These are phyloP conservation scores for Tylopilus balloui DNA, from an alignment of 768 basidiomycete species.

Conservation along the genomic window DNA sequence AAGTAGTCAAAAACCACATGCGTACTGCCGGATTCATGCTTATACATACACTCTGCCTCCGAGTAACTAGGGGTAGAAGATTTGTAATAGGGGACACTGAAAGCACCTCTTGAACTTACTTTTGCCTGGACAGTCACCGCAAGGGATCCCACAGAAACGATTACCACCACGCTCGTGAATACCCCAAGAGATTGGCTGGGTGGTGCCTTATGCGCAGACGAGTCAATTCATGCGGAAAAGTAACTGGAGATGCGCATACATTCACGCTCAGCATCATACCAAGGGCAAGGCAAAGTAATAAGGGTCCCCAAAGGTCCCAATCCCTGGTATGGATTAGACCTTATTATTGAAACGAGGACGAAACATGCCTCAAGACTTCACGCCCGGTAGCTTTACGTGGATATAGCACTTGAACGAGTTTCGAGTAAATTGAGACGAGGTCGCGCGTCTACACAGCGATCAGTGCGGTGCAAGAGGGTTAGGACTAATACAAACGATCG, in stretches of 20 bases:
- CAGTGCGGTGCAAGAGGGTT: slow-evolving; percentile 1
- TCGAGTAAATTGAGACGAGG: slow-evolving; percentile 84
- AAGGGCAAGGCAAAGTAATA: slow-evolving; percentile 74
- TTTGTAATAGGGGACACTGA: neutral
- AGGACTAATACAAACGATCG: slow-evolving; percentile 62
- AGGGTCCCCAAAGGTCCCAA: slow-evolving; percentile 98
- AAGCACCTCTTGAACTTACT: slow-evolving; percentile 36
- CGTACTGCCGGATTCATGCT: neutral
- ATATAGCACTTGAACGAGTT: slow-evolving; percentile 90
- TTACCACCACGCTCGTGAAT: slow-evolving; percentile 92
- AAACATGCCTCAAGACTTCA: slow-evolving; percentile 70
- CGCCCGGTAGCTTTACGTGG: slow-evolving; percentile 70
- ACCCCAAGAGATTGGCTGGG: slow-evolving; percentile 77
- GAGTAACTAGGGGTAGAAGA: slow-evolving; percentile 48
- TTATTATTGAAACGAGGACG: neutral
- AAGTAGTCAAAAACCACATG: slow-evolving; percentile 1
- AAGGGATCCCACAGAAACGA: slow-evolving; percentile 86
- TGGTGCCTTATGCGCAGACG: slow-evolving; percentile 59
- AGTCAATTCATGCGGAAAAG: neutral
- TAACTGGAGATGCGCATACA: slow-evolving; percentile 38
- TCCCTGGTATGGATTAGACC: slow-evolving; percentile 50
- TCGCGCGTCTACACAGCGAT: slow-evolving; percentile 66
- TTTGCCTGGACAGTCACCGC: slow-evolving; percentile 96
- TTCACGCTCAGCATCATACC: slow-evolving; percentile 85
- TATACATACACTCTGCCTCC: slow-evolving; percentile 75